Base-by-base conservation (phyloP, 257 asterid genomes). In the Handroanthus guayacan region DNA sequence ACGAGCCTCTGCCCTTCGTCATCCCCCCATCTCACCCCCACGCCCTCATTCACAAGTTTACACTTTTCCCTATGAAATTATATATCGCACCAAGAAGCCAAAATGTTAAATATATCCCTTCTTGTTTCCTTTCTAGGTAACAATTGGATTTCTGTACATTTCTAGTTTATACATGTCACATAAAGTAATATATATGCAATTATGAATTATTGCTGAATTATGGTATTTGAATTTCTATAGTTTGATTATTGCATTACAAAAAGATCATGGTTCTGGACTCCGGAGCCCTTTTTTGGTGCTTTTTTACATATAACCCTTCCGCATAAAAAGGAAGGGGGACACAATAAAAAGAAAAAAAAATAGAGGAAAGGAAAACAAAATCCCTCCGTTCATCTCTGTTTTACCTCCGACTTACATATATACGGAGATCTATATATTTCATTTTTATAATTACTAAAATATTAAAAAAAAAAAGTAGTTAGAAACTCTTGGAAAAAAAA, bases 1-100 rank as follows among this genome's bases (percentile, higher is more conserved):
- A 87, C 93, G 90, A 77, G 83, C 82, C 77, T 75, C 88, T 69
- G n/a, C 50, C 5, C 48, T 25, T 9, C 38, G 5, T 74, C 85
- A 67, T 61, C 80, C 66, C 75, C 72, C 68, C 67, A 71, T 17
- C 74, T 9, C 74, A 45, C 63, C 78, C 76, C 60, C 64, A 78
- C 61, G 62, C 78, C 9, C 74, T 2, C 18, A 43, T 69, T 60
- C 66, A 69, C 69, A 69, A 9, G 31, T 50, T 69, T 64, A 41
- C 74, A 39, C 85, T 69, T 61, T 69, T 51, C 60, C 79, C 78
- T 58, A 72, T 45, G 45, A n/a, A 39, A 9, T 51, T 52, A 14
- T 18, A 60, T 57, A 2, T 25, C 13, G 1, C 61, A 75, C 54
- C 76, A 68, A 77, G 5, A 43, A 39, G 54, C 60, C 31, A 0